A percentile compares a stretch with the other conserved stretches of the same genome.
Evolutionary conservation across 768 basidiomycete species (phyloP).

Genomic region (Fomitopsis serialis): DNA sequence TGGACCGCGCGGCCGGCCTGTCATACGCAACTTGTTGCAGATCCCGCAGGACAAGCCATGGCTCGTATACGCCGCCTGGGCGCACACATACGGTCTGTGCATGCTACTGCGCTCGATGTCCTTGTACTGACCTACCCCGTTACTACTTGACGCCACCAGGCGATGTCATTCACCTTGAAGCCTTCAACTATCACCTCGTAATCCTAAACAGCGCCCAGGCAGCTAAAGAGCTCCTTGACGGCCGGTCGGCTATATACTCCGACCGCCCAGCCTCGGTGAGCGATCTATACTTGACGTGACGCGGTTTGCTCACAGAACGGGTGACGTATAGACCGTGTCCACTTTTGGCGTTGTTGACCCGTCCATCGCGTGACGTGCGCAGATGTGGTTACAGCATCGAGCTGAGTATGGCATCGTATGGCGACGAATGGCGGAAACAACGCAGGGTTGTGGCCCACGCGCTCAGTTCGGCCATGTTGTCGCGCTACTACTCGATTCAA

Average conservation of each 20-base stretch:
- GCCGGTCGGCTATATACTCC: conserved; percentile 34
- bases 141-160: conserved; percentile 13
- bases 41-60: conserved; percentile 5
- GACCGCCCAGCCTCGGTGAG: conserved; percentile 23
- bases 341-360: too few relatives aligned
- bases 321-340: too few relatives aligned
- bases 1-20: conserved; percentile 6
- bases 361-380: background rate
- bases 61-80: conserved; percentile 6
- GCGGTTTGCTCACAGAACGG: background rate
- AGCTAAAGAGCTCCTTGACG: conserved; percentile 35
- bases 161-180: conserved; percentile 13
- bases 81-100: conserved; percentile 6
- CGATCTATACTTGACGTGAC: background rate
- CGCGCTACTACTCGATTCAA: background rate
- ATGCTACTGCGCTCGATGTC: background rate
- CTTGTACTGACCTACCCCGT: background rate
- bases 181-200: conserved; percentile 21
- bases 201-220: conserved; percentile 31
- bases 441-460: background rate
- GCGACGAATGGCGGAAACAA: background rate
- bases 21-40: conserved; percentile 10
- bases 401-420: background rate
- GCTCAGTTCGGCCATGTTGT: background rate
- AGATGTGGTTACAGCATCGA: background rate